phyloP scores from a whole-genome alignment of 116 monocot genomes.

The Phalaenopsis hybrid region DNA sequence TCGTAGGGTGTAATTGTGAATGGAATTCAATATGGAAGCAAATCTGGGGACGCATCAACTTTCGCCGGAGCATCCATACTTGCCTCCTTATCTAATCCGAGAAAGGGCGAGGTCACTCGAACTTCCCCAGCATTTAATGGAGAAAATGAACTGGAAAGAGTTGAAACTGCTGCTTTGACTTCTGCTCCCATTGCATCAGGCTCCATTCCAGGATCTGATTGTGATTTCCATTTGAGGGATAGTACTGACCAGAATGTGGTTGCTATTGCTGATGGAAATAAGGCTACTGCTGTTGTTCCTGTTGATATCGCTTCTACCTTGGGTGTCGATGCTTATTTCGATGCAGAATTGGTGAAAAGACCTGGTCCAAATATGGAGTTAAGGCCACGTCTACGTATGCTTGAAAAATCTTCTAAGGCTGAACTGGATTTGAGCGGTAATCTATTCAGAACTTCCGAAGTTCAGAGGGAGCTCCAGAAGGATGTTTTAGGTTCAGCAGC shows the following conservation, averaged over 20 bases:
- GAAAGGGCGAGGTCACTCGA: slow-evolving; percentile 36
- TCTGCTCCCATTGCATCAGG: slow-evolving; percentile 28
- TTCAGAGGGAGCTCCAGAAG: slow-evolving; percentile 43
- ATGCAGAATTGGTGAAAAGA: slow-evolving; percentile 31
- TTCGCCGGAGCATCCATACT: slow-evolving; percentile 82
- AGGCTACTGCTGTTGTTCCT: slow-evolving; percentile 16
- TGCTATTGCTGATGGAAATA: slow-evolving; percentile 9
- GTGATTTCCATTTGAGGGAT: slow-evolving; percentile 11
- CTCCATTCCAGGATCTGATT: slow-evolving; percentile 23
- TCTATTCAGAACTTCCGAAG: slow-evolving; percentile 45
- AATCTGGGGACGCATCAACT: slow-evolving; percentile 57
- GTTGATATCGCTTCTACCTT: slow-evolving; percentile 18
- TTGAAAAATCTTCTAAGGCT: slow-evolving; percentile 33
- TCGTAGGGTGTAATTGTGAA: slow-evolving; percentile 23
- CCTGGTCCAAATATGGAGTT: slow-evolving; percentile 27
- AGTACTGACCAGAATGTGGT: slow-evolving; percentile 18
- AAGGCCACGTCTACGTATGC: slow-evolving; percentile 20
- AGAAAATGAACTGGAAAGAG: slow-evolving; percentile 30
- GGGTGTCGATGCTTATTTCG: slow-evolving; percentile 28
- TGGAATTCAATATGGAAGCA: slow-evolving; percentile 39
- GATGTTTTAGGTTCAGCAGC: slow-evolving; percentile 25
- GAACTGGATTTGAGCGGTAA: slow-evolving; percentile 57
- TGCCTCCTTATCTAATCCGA: slow-evolving; percentile 71
- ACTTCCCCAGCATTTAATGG: slow-evolving; percentile 29
- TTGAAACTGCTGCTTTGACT: slow-evolving; percentile 16